Conservation (phyloP, 495 filamentous ascomycete species). For the Hapsidospora chrysogenum region DNA sequence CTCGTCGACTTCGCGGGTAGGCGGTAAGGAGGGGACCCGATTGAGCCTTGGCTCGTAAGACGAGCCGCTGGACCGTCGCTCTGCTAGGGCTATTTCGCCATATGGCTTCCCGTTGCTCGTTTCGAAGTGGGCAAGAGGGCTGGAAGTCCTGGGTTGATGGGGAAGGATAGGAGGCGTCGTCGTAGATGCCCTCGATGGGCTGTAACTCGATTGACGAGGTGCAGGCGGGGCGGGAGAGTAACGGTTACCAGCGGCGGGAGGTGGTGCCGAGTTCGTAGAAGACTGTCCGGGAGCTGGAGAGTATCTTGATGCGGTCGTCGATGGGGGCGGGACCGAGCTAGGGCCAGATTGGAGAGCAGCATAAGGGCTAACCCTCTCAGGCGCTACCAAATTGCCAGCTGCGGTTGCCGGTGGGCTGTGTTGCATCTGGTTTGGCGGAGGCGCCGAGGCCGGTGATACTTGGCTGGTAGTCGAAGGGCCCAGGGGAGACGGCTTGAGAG, state of each 20-base stretch:
- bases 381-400: conserved; percentile 29
- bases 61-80: conserved; percentile 28
- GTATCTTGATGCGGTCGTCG: conserved; percentile 31
- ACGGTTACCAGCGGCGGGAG: conserved; percentile 18
- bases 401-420: too few relatives aligned
- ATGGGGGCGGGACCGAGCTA: conserved; percentile 22
- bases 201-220: conserved; percentile 17
- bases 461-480: conserved; percentile 10
- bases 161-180: conserved; percentile 35
- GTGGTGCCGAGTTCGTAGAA: conserved; percentile 13
- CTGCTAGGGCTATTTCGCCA: conserved; percentile 14
- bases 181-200: conserved; percentile 19
- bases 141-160: conserved; percentile 73
- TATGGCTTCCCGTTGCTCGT: conserved; percentile 24
- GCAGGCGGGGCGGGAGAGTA: conserved; percentile 36
- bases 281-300: conserved; percentile 39
- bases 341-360: conserved; percentile 24
- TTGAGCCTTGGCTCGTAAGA: conserved; percentile 28
- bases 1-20: conserved; percentile 36
- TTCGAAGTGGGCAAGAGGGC: conserved; percentile 58
- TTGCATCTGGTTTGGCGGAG: conserved; percentile 11
- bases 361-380: conserved; percentile 49
- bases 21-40: conserved; percentile 29
- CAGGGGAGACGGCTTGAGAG: conserved; percentile 28
- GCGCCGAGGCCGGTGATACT: conserved; percentile 4